Percentiles rank a stretch among this genome's conserved stretches.
These are phyloP conservation scores for Pyrenophora tritici-repentis DNA, from an alignment of 2,329 filamentous ascomycete species.

Conservation along the genomic window DNA sequence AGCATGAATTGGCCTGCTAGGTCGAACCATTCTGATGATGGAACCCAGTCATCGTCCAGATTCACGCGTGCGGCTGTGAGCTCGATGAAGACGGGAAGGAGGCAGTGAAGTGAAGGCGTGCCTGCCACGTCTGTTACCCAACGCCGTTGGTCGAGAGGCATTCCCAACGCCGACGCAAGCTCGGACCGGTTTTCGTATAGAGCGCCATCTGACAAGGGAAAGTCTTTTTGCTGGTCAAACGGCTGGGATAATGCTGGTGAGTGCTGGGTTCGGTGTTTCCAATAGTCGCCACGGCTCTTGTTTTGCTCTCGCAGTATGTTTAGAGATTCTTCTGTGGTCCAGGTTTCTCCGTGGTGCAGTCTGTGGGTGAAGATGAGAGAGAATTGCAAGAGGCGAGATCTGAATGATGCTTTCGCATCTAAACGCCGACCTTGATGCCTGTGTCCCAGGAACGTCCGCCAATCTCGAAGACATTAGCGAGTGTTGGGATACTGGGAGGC, in stretches of 20 bases:
- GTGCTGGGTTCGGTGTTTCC: conserved; percentile 27
- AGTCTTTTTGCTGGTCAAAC: conserved; percentile 34
- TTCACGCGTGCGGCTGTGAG: conserved; percentile 53
- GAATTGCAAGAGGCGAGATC: conserved; percentile 56
- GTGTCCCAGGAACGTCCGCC: conserved; percentile 51
- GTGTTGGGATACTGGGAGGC: background rate
- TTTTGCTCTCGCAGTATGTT: conserved; percentile 46
- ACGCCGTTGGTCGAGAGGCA: conserved; percentile 29
- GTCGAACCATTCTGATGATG: conserved; percentile 51
- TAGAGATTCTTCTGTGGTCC: conserved; percentile 45
- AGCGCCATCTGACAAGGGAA: conserved; percentile 35
- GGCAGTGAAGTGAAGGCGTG: conserved; percentile 46
- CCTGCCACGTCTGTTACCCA: conserved; percentile 45
- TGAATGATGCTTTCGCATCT: conserved; percentile 52
- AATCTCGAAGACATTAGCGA: conserved; percentile 39
- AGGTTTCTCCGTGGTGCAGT: conserved; percentile 45
- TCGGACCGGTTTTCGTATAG: conserved; percentile 34
- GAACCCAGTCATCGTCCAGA: conserved; percentile 39
- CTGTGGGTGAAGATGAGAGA: conserved; percentile 52
- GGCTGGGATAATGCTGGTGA: conserved; percentile 26
- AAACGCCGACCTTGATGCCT: conserved; percentile 45
- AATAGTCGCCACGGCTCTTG: conserved; percentile 37
- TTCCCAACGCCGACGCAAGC: conserved; percentile 32
- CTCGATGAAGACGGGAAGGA: conserved; percentile 56
- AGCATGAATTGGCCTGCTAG: conserved; percentile 56